Percentiles rank a stretch among this genome's conserved stretches.
Evolutionary conservation across 495 filamentous ascomycete species (phyloP).

Genomic region (Annulohypoxylon nitens): DNA sequence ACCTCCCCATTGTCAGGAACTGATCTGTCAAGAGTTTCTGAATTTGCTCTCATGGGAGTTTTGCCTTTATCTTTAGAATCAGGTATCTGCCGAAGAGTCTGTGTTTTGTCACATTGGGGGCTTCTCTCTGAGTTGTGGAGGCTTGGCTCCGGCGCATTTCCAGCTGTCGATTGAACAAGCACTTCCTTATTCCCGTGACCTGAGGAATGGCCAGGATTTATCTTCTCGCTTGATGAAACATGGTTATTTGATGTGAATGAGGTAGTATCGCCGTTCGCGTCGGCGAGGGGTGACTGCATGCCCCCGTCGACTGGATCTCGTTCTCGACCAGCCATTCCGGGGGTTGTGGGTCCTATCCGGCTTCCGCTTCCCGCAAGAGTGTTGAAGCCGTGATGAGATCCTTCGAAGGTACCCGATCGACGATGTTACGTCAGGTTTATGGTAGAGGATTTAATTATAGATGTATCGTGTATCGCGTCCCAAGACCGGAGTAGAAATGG

Average conservation of each 20-base stretch:
- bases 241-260: conserved; percentile 1
- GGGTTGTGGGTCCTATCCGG: conserved; percentile 17
- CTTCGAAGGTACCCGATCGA: conserved; percentile 18
- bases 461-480: background rate
- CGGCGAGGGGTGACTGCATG: conserved; percentile 3
- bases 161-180: background rate
- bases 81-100: background rate
- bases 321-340: conserved; percentile 30
- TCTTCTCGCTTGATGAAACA: background rate
- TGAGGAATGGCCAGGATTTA: background rate
- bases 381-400: conserved; percentile 8
- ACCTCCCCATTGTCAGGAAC: background rate
- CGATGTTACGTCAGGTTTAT: conserved; percentile 35
- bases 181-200: conserved; percentile 5
- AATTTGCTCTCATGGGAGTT: conserved; percentile 6
- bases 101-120: conserved; percentile 6
- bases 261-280: background rate
- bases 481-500: conserved; percentile 18
- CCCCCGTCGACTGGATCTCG: conserved; percentile 27
- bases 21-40: background rate
- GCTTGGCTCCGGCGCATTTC: background rate
- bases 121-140: background rate
- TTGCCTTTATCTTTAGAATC: conserved; percentile 28
- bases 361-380: background rate
- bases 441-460: conserved; percentile 30